Percentiles rank a stretch among this genome's conserved stretches.
phyloP scores from a whole-genome alignment of 2,329 filamentous ascomycete species.

The Aspergillus ruber region DNA sequence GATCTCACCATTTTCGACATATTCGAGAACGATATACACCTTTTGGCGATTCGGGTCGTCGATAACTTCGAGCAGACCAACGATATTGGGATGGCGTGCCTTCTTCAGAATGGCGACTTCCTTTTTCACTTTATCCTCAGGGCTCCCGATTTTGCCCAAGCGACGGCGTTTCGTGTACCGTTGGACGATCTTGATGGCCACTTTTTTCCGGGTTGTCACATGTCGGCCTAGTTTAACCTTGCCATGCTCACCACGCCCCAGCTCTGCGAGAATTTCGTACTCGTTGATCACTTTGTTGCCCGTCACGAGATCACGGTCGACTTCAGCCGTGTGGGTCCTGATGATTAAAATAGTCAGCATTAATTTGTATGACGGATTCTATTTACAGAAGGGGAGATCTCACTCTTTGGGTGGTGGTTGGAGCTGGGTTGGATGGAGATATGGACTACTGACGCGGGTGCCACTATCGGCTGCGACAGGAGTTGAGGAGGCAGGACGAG shows the following conservation, averaged over 20 bases:
- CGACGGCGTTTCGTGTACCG: constrained; percentile 89
- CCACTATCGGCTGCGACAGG: constrained; percentile 30
- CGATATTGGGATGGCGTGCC: constrained; percentile 93
- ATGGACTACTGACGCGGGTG: constrained; percentile 48
- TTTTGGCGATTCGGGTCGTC: constrained; percentile 95
- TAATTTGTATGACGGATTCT: too few species aligned
- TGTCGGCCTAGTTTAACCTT: constrained; percentile 95
- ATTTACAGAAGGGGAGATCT: constrained; percentile 24
- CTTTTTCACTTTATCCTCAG: constrained; percentile 72
- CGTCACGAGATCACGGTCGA: constrained; percentile 81
- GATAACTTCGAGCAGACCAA: constrained; percentile 91
- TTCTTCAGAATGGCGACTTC: constrained; percentile 99
- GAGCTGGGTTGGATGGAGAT: constrained; percentile 63
- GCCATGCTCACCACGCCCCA: constrained; percentile 90
- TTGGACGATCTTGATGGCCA: constrained; percentile 98
- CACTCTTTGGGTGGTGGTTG: constrained; percentile 71
- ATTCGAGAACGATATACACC: constrained; percentile 96
- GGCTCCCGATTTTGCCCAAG: constrained; percentile 67
- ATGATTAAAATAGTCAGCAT: not conserved
- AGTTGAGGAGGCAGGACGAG: constrained; percentile 26
- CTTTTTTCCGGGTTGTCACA: constrained; percentile 65
- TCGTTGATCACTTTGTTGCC: constrained; percentile 96
- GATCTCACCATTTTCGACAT: constrained; percentile 89
- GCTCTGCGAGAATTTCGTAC: constrained; percentile 94
- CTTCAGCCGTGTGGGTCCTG: constrained; percentile 81